Percentiles rank a stretch among this genome's conserved stretches.
Conservation (phyloP, 371 early-diverging fungal genomes). For the Mucor plumbeus region DNA sequence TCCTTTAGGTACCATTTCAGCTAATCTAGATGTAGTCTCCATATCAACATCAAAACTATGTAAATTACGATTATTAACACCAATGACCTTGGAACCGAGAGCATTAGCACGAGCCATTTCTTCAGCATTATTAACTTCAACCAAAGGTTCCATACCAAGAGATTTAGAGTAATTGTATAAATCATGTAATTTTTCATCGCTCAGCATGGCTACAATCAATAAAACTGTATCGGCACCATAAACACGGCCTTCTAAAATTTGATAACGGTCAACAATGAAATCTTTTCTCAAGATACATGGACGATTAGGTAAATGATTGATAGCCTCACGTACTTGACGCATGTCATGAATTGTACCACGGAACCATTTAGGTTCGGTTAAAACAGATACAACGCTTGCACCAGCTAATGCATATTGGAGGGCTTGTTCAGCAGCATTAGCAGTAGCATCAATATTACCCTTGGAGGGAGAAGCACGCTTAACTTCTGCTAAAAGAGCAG, state of each 20-base stretch:
- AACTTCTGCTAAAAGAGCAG: constrained; percentile 92
- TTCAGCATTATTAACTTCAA: constrained; percentile 91
- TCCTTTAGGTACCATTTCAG: constrained; percentile 74
- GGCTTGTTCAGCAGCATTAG: constrained; percentile 88
- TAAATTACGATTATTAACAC: constrained; percentile 96
- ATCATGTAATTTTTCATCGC: constrained; percentile 64
- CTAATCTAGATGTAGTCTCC: constrained; percentile 79
- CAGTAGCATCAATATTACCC: constrained; percentile 83
- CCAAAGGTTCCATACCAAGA: constrained; percentile 96
- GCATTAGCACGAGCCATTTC: constrained; percentile 90
- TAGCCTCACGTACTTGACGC: constrained; percentile 77
- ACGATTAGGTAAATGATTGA: constrained; percentile 71
- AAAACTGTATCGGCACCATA: constrained; percentile 93
- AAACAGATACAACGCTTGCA: constrained; percentile 91
- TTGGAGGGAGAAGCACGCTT: constrained; percentile 98
- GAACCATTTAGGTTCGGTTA: constrained; percentile 98
- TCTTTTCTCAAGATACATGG: constrained; percentile 96
- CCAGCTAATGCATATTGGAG: constrained; percentile 86
- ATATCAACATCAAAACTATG: constrained; percentile 95
- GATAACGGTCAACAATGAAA: constrained; percentile 96
- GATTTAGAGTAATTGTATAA: constrained; percentile 74
- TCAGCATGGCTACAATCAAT: constrained; percentile 95
- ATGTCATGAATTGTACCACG: constrained; percentile 91
- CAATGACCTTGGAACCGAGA: constrained; percentile 86
- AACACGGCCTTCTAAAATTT: constrained; percentile 90